Conservation (phyloP, 768 basidiomycete genomes). For the Hemileccinum rubropunctum region DNA sequence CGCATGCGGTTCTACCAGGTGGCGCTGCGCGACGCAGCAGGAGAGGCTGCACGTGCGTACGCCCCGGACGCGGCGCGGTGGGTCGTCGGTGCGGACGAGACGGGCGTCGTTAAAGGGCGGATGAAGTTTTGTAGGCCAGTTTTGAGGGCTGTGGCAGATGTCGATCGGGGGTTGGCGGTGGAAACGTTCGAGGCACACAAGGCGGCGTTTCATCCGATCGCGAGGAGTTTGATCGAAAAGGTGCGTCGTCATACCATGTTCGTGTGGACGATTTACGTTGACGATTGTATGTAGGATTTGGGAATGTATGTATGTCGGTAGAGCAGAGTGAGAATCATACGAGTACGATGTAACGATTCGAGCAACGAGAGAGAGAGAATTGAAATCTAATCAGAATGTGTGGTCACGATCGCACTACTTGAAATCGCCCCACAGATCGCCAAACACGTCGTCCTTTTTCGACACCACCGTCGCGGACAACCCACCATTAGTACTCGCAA, state of each 20-base stretch:
- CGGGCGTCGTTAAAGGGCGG: constrained; percentile 65
- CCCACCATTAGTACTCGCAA: constrained; percentile 35
- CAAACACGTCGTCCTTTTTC: constrained; percentile 79
- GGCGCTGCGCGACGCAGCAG: constrained; percentile 46
- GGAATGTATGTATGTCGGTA: too few relatives aligned
- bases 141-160: constrained; percentile 53
- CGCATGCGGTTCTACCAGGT: constrained; percentile 76
- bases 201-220: constrained; percentile 72
- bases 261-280: too few relatives aligned
- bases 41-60: constrained; percentile 48
- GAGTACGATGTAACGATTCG: too few relatives aligned
- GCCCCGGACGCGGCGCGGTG: constrained; percentile 57
- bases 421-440: constrained; percentile 82
- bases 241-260: constrained; percentile 32
- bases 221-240: constrained; percentile 72
- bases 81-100: constrained; percentile 59
- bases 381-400: too few relatives aligned
- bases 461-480: constrained; percentile 30
- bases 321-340: too few relatives aligned
- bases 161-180: constrained; percentile 52
- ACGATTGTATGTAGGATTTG: too few relatives aligned
- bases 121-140: constrained; percentile 84
- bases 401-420: constrained; percentile 43
- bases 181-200: constrained; percentile 47
- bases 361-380: too few relatives aligned